A percentile compares a stretch with the other conserved stretches of the same genome.
Evolutionary conservation across 495 filamentous ascomycete genomes (phyloP).

Genomic region (Penicillium mononematosum): DNA sequence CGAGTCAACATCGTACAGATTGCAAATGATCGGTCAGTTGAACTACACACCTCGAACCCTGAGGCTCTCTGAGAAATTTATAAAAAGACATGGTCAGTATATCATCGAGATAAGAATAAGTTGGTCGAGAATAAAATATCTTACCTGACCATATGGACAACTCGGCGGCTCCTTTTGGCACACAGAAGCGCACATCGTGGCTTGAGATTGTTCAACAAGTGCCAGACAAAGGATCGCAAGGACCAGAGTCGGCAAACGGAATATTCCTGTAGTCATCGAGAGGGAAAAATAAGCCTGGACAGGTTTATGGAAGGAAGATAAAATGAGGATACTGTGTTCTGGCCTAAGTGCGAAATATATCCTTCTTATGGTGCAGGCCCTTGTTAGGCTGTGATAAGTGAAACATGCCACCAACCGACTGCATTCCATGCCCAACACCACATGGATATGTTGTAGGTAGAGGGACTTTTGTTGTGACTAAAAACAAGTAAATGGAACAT

Average conservation of each 20-base stretch:
- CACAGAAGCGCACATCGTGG: neutral
- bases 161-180: neutral
- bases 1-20: neutral
- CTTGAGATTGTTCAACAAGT: neutral
- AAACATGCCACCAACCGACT: neutral
- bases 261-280: neutral
- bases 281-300: neutral
- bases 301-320: neutral
- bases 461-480: neutral
- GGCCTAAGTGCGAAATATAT: neutral
- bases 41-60: neutral
- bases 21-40: neutral
- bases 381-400: neutral
- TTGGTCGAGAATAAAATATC: neutral
- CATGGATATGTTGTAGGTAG: neutral
- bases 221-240: neutral
- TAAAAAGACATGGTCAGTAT: neutral
- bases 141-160: neutral
- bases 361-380: neutral
- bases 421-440: neutral
- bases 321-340: neutral
- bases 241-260: neutral
- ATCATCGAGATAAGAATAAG: neutral
- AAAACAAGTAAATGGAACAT: neutral
- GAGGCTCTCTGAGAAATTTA: neutral